These are phyloP conservation scores for Solanum rostratum DNA, from an alignment of 257 asterid species.

Conservation along the genomic window DNA sequence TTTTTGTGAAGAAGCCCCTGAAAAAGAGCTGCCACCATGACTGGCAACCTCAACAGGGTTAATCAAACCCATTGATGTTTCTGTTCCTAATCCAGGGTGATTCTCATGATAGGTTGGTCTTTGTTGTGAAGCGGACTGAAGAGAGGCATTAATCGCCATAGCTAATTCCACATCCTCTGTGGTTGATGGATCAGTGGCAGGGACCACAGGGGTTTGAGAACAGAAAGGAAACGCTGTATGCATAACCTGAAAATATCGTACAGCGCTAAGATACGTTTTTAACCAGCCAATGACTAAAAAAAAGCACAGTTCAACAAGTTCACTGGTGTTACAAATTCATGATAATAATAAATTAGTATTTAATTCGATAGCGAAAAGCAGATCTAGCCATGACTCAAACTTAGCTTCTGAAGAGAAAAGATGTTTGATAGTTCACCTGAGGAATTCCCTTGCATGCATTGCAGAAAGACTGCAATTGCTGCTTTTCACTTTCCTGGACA, in stretches of 20 bases:
- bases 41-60: slow-evolving; percentile 5
- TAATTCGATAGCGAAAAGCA: not conserved
- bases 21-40: slow-evolving; percentile 8
- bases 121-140: slow-evolving; percentile 28
- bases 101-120: slow-evolving; percentile 17
- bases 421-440: slow-evolving; percentile 45
- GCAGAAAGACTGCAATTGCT: slow-evolving; percentile 64
- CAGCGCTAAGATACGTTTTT: not conserved
- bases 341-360: not conserved
- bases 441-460: slow-evolving; percentile 98
- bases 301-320: not conserved
- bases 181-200: slow-evolving; percentile 47
- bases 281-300: not conserved
- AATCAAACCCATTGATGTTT: slow-evolving; percentile 27
- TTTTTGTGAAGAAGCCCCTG: slow-evolving; percentile 20
- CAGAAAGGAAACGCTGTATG: slow-evolving; percentile 42
- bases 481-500: slow-evolving; percentile 43
- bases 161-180: slow-evolving; percentile 47
- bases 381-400: not conserved
- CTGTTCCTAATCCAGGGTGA: slow-evolving; percentile 18
- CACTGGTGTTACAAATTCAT: not conserved
- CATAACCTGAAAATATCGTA: slow-evolving; percentile 32
- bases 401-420: not conserved
- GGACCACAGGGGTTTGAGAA: slow-evolving; percentile 25
- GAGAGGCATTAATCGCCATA: slow-evolving; percentile 66